Conservation (phyloP, 257 asterid genomes). For the Nicotiana paniculata region DNA sequence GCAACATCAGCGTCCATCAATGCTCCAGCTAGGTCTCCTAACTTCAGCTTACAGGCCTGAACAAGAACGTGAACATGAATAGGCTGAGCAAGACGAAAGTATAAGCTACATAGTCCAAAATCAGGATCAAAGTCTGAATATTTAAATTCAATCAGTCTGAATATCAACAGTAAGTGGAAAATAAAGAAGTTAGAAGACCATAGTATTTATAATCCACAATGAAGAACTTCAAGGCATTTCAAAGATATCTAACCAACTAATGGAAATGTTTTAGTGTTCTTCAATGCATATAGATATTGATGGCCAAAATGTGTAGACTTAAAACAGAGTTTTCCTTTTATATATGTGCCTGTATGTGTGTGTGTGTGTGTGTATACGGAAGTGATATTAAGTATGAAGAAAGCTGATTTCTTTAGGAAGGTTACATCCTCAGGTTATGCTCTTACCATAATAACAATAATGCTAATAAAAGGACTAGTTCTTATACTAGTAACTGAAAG, state of each 20-base stretch:
- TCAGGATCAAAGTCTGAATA: background rate
- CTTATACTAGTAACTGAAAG: background rate
- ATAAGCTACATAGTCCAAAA: background rate
- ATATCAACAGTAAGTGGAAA: background rate
- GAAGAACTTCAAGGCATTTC: background rate
- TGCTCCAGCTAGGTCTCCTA: conserved; percentile 39
- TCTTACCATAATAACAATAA: background rate
- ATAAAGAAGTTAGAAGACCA: background rate
- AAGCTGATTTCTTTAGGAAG: background rate
- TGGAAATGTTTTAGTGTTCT: background rate
- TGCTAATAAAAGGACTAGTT: background rate
- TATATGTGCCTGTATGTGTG: background rate
- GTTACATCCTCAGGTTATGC: background rate
- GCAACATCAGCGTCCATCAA: conserved; percentile 33
- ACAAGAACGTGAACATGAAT: background rate
- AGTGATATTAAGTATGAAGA: background rate
- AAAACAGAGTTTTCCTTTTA: background rate
- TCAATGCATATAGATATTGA: background rate
- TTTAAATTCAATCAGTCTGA: background rate
- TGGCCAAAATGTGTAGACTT: background rate
- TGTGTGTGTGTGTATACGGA: background rate
- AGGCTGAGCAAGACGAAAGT: background rate
- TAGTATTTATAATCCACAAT: background rate
- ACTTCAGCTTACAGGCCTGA: conserved; percentile 36
- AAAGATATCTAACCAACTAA: background rate